Evolutionary conservation across 495 filamentous ascomycete genomes (phyloP), one percentile per base, ranked within the genome.

Genomic region (Margaritispora aquatica): DNA sequence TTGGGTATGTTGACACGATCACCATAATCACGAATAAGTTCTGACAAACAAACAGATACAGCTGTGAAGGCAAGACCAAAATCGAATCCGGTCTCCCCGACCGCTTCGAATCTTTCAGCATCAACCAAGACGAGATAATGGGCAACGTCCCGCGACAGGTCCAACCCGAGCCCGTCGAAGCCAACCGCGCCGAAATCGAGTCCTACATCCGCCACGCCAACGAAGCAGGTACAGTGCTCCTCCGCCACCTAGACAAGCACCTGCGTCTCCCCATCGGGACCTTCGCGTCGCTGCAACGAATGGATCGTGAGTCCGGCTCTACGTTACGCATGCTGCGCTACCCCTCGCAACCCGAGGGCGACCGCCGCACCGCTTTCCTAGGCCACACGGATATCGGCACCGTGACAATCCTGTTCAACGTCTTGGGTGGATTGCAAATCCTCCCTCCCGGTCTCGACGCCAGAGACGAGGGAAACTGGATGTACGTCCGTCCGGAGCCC

Each of bases 401-500:
- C 1, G 23, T 55, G 1, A 55, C 54, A 7, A 55, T 55, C 24
- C 36, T 55, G 34, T 55, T 55, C 22, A 47, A 55, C 21, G 36
- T 55, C 4, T 22, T 46, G 10, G 54, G 34, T 21, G 54, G 54
- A 11, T 36, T 55, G 3, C 54, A 55, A n/a, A 26, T 55, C 36
- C 54, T 52, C 17, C 24, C 50, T 2, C 50, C 50, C 4, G 50
- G 27, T 15, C 24, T 29, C 3, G 50, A 52, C 11, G 24, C 50
- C 24, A 26, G 3, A 2, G 24, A 52, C n/a, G n/a, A n/a, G 17
- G 50, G 31, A 21, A 61, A 71, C 15, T 87, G 84, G 84, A 58
- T 73, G 2, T 86, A 80, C 65, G 81, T 88, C 21, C 69, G 73
- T 29, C 84, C 85, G 0, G 63, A 83, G 19, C 76, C 74, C 2